phyloP scores from a whole-genome alignment of 108 stramenopile species.

The Fistulifera solaris region DNA sequence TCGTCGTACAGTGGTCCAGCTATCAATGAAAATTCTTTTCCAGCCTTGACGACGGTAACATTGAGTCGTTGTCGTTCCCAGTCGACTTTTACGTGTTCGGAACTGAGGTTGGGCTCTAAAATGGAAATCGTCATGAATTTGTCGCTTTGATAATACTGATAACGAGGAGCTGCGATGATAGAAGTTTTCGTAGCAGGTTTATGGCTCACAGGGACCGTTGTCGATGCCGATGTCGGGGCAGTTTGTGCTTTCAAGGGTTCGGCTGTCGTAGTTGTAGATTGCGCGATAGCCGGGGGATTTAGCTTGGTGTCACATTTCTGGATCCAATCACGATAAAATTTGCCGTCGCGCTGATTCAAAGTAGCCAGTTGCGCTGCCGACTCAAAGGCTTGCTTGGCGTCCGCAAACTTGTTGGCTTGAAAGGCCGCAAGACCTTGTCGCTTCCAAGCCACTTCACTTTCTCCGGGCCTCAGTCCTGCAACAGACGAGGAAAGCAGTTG shows the following conservation, averaged over 20 bases:
- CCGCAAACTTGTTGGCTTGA: constrained; percentile 16
- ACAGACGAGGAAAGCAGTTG: constrained; percentile 14
- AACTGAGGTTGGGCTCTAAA: constrained; percentile 55
- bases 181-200: constrained; percentile 5
- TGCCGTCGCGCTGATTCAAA: constrained; percentile 13
- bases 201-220: not conserved
- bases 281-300: constrained; percentile 3
- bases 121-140: constrained; percentile 77
- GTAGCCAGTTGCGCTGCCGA: constrained; percentile 21
- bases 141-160: constrained; percentile 89
- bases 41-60: constrained; percentile 47
- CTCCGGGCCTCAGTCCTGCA: constrained; percentile 27
- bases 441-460: constrained; percentile 32
- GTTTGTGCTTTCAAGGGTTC: constrained; percentile 1
- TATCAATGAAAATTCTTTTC: constrained; percentile 61
- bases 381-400: constrained; percentile 25
- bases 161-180: constrained; percentile 46
- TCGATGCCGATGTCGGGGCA: not conserved
- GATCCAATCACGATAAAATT: constrained; percentile 15
- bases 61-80: constrained; percentile 50
- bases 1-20: constrained; percentile 62
- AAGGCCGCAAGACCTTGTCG: constrained; percentile 59
- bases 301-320: constrained; percentile 15
- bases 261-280: not conserved
- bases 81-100: constrained; percentile 48